phyloP scores from a whole-genome alignment of 129 eudicot genomes.

The Helichrysum umbraculigerum region DNA sequence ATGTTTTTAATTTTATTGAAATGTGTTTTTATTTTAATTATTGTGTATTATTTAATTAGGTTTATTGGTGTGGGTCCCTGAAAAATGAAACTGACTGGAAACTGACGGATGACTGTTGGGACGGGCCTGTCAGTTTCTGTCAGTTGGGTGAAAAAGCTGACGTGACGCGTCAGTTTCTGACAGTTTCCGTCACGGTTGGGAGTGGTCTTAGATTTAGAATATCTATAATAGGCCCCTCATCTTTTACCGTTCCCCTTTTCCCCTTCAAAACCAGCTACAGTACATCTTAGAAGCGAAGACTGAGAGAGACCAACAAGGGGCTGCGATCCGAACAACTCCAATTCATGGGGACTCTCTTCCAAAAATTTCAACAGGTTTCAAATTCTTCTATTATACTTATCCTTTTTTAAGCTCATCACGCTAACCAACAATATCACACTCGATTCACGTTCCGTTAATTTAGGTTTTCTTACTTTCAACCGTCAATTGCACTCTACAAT shows the following conservation, averaged over 20 bases:
- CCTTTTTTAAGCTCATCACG: neutral
- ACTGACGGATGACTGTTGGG: no score
- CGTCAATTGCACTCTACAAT: neutral
- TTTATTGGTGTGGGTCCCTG: no score
- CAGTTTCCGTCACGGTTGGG: no score
- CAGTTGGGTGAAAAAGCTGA: no score
- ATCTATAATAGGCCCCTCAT: neutral
- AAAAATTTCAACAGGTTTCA: conserved; percentile 79
- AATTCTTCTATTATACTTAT: neutral
- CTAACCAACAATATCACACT: conserved; percentile 1
- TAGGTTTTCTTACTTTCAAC: conserved; percentile 16
- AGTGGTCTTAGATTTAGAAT: no score
- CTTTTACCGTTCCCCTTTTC: neutral
- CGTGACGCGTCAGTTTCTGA: no score
- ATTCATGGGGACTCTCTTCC: conserved; percentile 63
- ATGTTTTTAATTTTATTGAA: no score
- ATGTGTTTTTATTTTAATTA: no score
- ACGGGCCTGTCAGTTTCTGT: no score
- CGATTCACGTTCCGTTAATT: neutral
- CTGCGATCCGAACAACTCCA: conserved; percentile 19
- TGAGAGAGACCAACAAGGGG: neutral
- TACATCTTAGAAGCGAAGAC: neutral
- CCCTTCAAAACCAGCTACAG: neutral
- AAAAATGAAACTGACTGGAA: no score
- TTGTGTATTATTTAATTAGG: no score